Conservation (phyloP, 1,284 basidiomycete species). For the Earliella scabrosa region DNA sequence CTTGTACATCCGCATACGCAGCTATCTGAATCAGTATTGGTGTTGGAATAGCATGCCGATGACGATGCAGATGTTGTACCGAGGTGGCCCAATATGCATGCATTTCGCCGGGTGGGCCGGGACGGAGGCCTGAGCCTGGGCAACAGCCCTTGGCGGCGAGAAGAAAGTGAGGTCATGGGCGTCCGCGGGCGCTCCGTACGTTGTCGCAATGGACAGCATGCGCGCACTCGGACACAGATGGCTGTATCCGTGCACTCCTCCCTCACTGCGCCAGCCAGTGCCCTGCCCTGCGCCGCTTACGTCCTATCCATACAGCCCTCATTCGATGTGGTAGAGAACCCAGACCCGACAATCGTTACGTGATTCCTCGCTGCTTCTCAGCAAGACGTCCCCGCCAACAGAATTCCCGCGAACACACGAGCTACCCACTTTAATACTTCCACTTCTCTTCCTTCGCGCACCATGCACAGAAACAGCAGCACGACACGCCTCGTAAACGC, state of each 20-base stretch:
- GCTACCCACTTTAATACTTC: too few species aligned
- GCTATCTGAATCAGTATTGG: slow-evolving; percentile 27
- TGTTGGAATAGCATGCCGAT: slow-evolving; percentile 18
- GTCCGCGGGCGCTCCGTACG: slow-evolving; percentile 20
- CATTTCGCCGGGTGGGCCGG: not conserved
- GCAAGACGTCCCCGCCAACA: not conserved
- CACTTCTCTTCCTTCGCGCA: not conserved
- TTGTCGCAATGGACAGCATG: not conserved
- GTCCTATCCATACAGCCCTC: slow-evolving; percentile 2
- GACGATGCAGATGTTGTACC: not conserved
- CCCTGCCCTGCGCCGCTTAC: slow-evolving; percentile 7
- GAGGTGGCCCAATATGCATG: not conserved
- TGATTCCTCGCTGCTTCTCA: not conserved
- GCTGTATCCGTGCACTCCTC: slow-evolving; percentile 2
- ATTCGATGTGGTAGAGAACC: slow-evolving; percentile 13
- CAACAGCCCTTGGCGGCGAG: not conserved
- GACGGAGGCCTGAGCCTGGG: too few species aligned
- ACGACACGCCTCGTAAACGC: slow-evolving; percentile 19
- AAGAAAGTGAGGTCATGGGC: slow-evolving; percentile 22
- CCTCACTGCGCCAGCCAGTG: not conserved
- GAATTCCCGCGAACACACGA: not conserved
- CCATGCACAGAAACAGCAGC: slow-evolving; percentile 16
- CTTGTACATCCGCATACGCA: slow-evolving; percentile 31
- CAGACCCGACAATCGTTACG: slow-evolving; percentile 16
- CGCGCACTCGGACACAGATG: slow-evolving; percentile 1